Conservation (phyloP, 371 early-diverging fungal genomes). For the Mucor plumbeus region DNA sequence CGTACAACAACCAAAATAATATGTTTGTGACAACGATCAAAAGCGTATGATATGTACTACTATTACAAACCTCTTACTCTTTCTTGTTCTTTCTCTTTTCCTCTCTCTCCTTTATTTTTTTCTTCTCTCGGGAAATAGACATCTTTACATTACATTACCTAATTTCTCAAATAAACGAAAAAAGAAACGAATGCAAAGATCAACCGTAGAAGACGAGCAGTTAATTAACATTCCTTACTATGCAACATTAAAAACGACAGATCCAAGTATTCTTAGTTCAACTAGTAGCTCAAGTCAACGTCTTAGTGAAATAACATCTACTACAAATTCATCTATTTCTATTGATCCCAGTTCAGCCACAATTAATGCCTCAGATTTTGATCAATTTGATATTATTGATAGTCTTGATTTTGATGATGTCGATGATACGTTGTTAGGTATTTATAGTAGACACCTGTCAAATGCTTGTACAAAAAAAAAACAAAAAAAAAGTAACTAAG, state of each 20-base stretch:
- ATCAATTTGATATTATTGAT: conserved; percentile 48
- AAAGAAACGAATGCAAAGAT: conserved; percentile 2
- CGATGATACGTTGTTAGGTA: conserved; percentile 49
- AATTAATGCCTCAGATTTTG: neutral
- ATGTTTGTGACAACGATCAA: conserved; percentile 15
- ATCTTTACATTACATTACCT: neutral
- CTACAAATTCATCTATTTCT: neutral
- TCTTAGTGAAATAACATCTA: neutral
- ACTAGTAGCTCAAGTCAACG: conserved; percentile 7
- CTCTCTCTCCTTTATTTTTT: conserved; percentile 11
- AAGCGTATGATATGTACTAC: neutral
- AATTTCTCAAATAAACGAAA: neutral
- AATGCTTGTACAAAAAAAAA: neutral
- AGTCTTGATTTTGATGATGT: conserved; percentile 50
- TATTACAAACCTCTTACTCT: neutral
- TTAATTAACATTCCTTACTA: neutral
- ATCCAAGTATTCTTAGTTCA: conserved; percentile 3
- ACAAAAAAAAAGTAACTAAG: too few relatives aligned
- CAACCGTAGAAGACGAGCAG: neutral
- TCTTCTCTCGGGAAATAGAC: neutral
- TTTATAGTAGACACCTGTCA: neutral
- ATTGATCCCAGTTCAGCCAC: neutral
- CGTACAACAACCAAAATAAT: conserved; percentile 4
- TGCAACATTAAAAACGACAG: neutral
- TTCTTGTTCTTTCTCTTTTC: neutral